Conservation (phyloP, 352 stramenopile species). For the Plasmopara muralis region DNA sequence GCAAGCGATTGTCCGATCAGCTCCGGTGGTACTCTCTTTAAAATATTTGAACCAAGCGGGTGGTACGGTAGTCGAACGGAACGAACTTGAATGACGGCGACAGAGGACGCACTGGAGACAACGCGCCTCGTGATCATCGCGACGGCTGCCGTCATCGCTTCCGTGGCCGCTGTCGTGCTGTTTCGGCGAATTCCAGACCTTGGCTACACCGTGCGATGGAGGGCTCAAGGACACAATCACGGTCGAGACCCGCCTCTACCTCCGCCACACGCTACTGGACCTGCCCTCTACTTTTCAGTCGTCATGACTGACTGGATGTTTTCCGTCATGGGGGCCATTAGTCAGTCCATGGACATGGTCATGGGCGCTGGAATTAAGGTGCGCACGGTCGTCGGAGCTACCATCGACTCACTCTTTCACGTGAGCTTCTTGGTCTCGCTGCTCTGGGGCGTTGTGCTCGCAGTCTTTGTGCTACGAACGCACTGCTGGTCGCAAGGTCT, state of each 20-base stretch:
- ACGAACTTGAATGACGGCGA: slow-evolving; percentile 1
- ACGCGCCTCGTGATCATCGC: slow-evolving; percentile 36
- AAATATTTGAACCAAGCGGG: too few species aligned
- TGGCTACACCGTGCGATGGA: slow-evolving; percentile 7
- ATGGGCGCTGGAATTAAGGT: slow-evolving; percentile 33
- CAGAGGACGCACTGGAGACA: slow-evolving; percentile 26
- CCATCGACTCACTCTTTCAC: slow-evolving; percentile 29
- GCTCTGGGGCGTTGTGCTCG: slow-evolving; percentile 43
- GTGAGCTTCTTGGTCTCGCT: slow-evolving; percentile 41
- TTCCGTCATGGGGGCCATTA: slow-evolving; percentile 37
- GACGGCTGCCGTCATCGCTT: slow-evolving; percentile 28
- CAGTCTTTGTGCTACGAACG: slow-evolving; percentile 36
- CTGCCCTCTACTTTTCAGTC: slow-evolving; percentile 49
- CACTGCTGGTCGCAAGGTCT: slow-evolving; percentile 11
- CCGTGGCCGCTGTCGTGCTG: slow-evolving; percentile 31
- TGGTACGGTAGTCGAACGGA: too few species aligned
- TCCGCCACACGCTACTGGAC: slow-evolving; percentile 26
- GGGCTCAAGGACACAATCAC: slow-evolving; percentile 8
- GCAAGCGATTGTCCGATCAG: slow-evolving; percentile 1
- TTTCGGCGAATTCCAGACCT: slow-evolving; percentile 28
- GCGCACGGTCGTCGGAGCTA: slow-evolving; percentile 35
- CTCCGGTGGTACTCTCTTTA: too few species aligned
- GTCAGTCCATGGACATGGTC: slow-evolving; percentile 48
- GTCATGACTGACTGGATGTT: slow-evolving; percentile 57
- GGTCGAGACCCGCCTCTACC: slow-evolving; percentile 15